A percentile compares a stretch with the other conserved stretches of the same genome.
Conservation (phyloP, 1,284 basidiomycete genomes). For the Apiotrichum siamense region DNA sequence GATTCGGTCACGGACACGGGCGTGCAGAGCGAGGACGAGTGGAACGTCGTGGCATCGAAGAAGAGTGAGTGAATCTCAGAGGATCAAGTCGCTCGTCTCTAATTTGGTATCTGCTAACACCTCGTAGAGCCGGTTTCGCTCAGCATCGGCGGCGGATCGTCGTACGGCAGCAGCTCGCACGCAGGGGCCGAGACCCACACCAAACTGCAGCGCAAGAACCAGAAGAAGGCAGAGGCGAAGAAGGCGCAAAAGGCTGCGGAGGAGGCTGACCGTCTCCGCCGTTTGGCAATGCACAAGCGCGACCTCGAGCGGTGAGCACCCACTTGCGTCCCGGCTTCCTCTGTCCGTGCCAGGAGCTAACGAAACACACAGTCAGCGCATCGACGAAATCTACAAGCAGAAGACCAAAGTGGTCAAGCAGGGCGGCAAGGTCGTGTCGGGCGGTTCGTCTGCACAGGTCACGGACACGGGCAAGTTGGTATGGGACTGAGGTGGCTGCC, state of each 20-base stretch:
- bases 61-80: constrained; percentile 30
- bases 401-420: constrained; percentile 24
- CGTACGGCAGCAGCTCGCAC: background rate
- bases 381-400: constrained; percentile 37
- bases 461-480: constrained; percentile 36
- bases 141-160: constrained; percentile 15
- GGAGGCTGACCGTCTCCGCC: constrained; percentile 34
- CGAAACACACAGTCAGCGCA: constrained; percentile 9
- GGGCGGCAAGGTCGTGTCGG: constrained; percentile 18
- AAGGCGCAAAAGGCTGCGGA: constrained; percentile 35
- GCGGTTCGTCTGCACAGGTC: constrained; percentile 22
- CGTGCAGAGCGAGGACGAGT: constrained; percentile 24
- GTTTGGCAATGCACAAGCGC: constrained; percentile 36
- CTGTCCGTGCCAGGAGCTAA: background rate
- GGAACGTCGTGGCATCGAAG: constrained; percentile 37
- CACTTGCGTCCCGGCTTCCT: no score
- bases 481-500: constrained; percentile 34
- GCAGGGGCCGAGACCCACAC: constrained; percentile 14
- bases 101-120: background rate
- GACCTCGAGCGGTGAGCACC: constrained; percentile 35
- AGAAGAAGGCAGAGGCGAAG: constrained; percentile 42
- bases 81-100: background rate
- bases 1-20: constrained; percentile 12
- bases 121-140: constrained; percentile 32
- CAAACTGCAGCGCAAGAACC: constrained; percentile 40